A percentile compares a stretch with the other conserved stretches of the same genome.
Evolutionary conservation across 1,284 basidiomycete species (phyloP).

Genomic region (Athelia sp.): DNA sequence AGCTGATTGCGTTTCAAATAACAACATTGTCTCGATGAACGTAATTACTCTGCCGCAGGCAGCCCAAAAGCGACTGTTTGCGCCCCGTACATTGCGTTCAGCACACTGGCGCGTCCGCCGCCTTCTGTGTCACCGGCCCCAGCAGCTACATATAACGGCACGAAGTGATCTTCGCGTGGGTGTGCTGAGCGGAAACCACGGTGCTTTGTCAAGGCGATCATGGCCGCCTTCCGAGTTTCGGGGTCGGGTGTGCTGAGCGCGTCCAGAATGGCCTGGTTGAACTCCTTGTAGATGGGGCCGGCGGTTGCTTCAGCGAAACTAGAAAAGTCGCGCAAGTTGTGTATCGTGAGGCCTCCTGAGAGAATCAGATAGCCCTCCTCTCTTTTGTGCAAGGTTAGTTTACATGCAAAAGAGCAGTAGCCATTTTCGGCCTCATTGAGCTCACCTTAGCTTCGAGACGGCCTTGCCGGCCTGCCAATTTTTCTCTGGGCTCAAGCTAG

Average conservation of each 20-base stretch:
- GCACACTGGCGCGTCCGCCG: slow-evolving; percentile 41
- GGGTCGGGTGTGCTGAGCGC: slow-evolving; percentile 45
- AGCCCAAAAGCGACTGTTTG: slow-evolving; percentile 62
- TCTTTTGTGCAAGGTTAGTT: slow-evolving; percentile 29
- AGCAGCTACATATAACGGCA: slow-evolving; percentile 68
- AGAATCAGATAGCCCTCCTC: slow-evolving; percentile 64
- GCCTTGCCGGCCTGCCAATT: slow-evolving; percentile 67
- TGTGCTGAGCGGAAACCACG: slow-evolving; percentile 58
- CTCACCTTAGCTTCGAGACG: slow-evolving; percentile 50
- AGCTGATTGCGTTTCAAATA: no score
- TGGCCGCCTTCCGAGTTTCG: slow-evolving; percentile 33
- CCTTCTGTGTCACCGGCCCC: no score
- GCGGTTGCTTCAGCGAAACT: slow-evolving; percentile 50
- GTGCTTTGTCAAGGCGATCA: slow-evolving; percentile 50
- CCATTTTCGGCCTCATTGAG: slow-evolving; percentile 6
- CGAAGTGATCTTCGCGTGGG: slow-evolving; percentile 69
- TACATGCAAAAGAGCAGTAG: no score
- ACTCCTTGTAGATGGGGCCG: slow-evolving; percentile 45
- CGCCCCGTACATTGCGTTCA: slow-evolving; percentile 51
- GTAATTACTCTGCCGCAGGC: no score
- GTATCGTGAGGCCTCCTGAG: slow-evolving; percentile 65
- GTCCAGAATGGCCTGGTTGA: slow-evolving; percentile 54
- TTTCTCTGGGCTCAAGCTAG: slow-evolving; percentile 49
- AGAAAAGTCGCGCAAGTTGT: slow-evolving; percentile 56
- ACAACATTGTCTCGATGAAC: background rate